Conservation (phyloP, 257 asterid genomes). For the Hygrophila difformis region DNA sequence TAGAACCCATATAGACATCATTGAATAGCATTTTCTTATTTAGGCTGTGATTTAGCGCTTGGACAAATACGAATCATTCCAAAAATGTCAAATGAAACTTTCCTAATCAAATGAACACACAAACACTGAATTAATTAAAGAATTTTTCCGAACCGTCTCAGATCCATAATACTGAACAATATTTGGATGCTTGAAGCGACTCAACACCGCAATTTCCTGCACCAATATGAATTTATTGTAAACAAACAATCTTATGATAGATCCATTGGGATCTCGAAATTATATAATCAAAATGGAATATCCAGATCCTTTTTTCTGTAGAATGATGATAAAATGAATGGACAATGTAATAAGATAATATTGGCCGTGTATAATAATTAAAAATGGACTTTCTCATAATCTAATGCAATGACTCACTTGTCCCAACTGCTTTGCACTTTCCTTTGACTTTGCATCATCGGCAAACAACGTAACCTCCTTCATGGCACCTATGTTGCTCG, state of each 20-base stretch:
- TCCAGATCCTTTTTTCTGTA: too few relatives aligned
- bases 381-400: conserved; percentile 4
- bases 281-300: too few relatives aligned
- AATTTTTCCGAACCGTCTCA: conserved; percentile 58
- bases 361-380: too few relatives aligned
- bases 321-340: background rate
- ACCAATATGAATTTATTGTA: conserved; percentile 11
- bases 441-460: conserved; percentile 92
- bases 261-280: too few relatives aligned
- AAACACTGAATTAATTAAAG: background rate
- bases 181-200: conserved; percentile 88
- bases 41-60: background rate
- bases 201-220: conserved; percentile 85
- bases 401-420: conserved; percentile 50
- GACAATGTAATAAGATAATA: too few relatives aligned
- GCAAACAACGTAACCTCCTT: conserved; percentile 92
- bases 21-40: background rate
- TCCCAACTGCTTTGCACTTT: conserved; percentile 92
- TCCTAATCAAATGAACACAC: background rate
- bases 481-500: too few relatives aligned
- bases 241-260: too few relatives aligned
- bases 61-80: background rate
- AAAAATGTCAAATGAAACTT: background rate
- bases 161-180: conserved; percentile 95
- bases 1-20: background rate